Base-by-base conservation (phyloP, 495 filamentous ascomycete genomes). In the Sordaria brevicollis region DNA sequence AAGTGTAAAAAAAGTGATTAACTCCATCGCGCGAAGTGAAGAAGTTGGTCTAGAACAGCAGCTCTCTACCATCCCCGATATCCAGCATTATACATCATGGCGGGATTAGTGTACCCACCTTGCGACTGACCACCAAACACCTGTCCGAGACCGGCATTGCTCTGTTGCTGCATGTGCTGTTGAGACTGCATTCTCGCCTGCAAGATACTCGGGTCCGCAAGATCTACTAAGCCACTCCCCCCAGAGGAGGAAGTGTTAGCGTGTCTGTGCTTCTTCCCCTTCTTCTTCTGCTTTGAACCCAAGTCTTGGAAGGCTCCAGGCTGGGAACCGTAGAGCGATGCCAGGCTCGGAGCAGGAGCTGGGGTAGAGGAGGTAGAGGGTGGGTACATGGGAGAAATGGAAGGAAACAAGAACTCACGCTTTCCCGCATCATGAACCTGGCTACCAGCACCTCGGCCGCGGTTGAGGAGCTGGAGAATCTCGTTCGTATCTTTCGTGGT, bases 221-320 rank as follows among this genome's bases (percentile, higher is more conserved):
- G 91, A 94, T 97, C 93, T 86, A 96, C 93, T 93, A 96, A 89
- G 87, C 91, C 93, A 90, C 89, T 89, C 86, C 93, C 93, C 87
- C 92, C 92, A 88, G 92, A 94, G 89, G 93, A 95, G 91, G 93
- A 96, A 94, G 93, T 96, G 92, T 96, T 96, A 95, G 93, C 93
- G 90, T 97, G 93, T 90, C 93, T 96, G 85, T 96, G 93, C 91
- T 96, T 95, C 89, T 96, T 96, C 88, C 92, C 93, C 91, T 97
- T 96, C 92, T 96, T 97, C 92, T 95, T 97, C 89, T 93, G 91
- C 90, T 96, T 96, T 85, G 89, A 88, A 83, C 89, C 90, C 86
- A 89, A 88, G 79, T 93, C 92, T 86, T 92, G 89, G 84, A 89
- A 89, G 82, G 87, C 85, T 84, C 91, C 91, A 85, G 90, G 81